phyloP scores from a whole-genome alignment of 257 asterid species.

The Solanum lignicaule region DNA sequence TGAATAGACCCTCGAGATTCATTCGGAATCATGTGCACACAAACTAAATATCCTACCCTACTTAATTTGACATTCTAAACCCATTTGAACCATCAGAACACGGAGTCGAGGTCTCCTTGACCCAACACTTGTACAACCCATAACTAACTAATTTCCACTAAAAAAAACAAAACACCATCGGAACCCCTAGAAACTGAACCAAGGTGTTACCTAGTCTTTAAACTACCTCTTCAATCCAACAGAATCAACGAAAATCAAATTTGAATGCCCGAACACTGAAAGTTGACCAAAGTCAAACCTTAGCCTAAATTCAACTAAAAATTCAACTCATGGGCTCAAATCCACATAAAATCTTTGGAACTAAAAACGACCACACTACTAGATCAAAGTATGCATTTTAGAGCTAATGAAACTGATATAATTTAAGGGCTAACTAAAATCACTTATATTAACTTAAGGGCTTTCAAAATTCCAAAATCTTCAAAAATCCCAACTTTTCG shows the following conservation, averaged over 20 bases:
- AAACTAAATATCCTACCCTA: background rate
- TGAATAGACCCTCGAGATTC: background rate
- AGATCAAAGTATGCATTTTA: background rate
- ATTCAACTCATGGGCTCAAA: background rate
- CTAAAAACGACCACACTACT: background rate
- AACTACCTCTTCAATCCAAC: background rate
- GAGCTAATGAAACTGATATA: background rate
- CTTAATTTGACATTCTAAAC: background rate
- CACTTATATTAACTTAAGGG: background rate
- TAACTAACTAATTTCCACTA: background rate
- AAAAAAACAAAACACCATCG: no score
- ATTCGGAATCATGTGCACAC: background rate
- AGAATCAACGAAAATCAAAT: background rate
- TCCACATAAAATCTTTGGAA: background rate
- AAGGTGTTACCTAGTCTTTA: no score
- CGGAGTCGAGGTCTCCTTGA: background rate
- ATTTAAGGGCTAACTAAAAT: background rate
- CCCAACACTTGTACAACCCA: background rate
- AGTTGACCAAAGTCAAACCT: background rate
- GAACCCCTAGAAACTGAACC: background rate
- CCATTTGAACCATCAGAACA: background rate
- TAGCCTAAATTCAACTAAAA: background rate
- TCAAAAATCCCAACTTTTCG: background rate
- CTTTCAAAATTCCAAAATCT: background rate
- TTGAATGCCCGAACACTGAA: background rate